Percentiles rank a stretch among this genome's conserved stretches.
These are phyloP conservation scores for Nemania sp. DNA, from an alignment of 2,329 filamentous ascomycete genomes.

Conservation along the genomic window DNA sequence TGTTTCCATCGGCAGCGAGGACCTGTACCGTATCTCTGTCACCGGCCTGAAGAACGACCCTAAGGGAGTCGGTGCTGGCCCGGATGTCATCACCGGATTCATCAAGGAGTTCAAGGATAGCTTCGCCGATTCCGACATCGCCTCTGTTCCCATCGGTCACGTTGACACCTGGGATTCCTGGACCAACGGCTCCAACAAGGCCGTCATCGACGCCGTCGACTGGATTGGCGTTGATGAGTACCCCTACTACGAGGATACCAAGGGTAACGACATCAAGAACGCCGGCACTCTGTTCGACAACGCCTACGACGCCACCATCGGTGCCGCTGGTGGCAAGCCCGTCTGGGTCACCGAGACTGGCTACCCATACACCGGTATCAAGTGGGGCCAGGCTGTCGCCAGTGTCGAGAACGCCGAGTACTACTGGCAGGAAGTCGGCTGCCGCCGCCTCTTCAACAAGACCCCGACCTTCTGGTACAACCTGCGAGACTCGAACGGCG, in stretches of 20 bases:
- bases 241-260: constrained; percentile 55
- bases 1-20: constrained; percentile 60
- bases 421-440: constrained; percentile 42
- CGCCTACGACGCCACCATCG: constrained; percentile 40
- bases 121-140: constrained; percentile 46
- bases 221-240: constrained; percentile 59
- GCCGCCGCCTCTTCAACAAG: constrained; percentile 34
- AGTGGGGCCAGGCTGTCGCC: constrained; percentile 50
- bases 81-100: constrained; percentile 57
- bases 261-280: constrained; percentile 49
- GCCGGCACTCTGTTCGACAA: constrained; percentile 49
- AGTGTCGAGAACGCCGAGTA: constrained; percentile 51
- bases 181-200: constrained; percentile 53
- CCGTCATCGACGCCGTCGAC: constrained; percentile 56
- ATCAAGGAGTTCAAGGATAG: constrained; percentile 59
- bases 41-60: constrained; percentile 36
- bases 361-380: constrained; percentile 57
- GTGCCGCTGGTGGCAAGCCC: constrained; percentile 56
- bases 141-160: constrained; percentile 52
- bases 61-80: constrained; percentile 38
- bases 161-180: constrained; percentile 61
- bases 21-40: constrained; percentile 56
- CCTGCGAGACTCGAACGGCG: constrained; percentile 40
- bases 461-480: constrained; percentile 44
- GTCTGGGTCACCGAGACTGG: constrained; percentile 70